Evolutionary conservation across 2,329 filamentous ascomycete species (phyloP), one percentile per base, ranked within the genome.

Genomic region (Apiospora koreana): DNA sequence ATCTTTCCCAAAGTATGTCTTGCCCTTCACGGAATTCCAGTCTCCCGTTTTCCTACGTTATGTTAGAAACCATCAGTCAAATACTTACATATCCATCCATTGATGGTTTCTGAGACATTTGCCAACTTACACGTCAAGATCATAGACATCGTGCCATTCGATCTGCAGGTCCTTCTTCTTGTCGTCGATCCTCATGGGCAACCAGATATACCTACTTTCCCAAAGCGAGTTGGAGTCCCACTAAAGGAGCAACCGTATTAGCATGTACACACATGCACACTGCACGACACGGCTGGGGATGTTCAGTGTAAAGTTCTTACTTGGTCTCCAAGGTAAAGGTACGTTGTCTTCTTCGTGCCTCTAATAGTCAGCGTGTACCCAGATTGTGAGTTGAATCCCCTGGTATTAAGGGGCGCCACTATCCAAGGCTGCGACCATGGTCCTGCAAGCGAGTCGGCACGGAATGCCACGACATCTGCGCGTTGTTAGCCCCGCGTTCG

Each of bases 121-220:
- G 14, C 16, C 28, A 28, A 66, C 77, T 69, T 75, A 79, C 77
- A 88, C 83, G 69, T 89, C 77, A 0, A 89, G 79, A 70, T 89
- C 87, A 69, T 88, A 89, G 8, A 89, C 79, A 70, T 89, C 86
- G 69, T 88, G 79, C 87, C 87, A 88, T 18, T 83, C 81, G 0
- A 88, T 69, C 3, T 83, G 75, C 3, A 89, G 81, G 0, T 82
- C 82, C 71, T 87, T 87, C 75, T 84, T 85, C 0, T 81, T 74
- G 70, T 89, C 86, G 70, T 88, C 83, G 54, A 88, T 86, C 0
- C 81, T 79, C 8, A 88, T 79, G 0, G 87, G 87, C 0, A 89
- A 80, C 87, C 87, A 89, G 72, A 88, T 88, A 73, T 88, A 88
- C 7, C 87, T 81, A 69, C 83, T 85, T 71, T 89, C 86, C 87